Conservation (phyloP, 164 flowering plant species). For the Annona squamosa region DNA sequence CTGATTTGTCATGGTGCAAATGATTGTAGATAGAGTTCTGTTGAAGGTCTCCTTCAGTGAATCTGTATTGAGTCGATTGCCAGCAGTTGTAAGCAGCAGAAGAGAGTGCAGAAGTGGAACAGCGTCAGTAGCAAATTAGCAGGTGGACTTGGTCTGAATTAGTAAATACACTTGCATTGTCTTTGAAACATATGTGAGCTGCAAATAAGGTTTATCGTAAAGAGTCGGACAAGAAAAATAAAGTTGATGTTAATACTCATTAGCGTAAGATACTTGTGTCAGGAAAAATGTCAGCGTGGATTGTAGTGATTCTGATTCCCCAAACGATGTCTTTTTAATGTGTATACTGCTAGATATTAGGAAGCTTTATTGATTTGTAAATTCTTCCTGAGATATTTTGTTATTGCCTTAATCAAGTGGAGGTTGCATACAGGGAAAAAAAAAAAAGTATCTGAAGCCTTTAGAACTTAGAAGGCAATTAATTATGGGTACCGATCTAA, state of each 20-base stretch:
- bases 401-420: too few relatives aligned
- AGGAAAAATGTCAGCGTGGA: neutral
- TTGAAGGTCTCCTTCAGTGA: neutral
- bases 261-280: neutral
- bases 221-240: neutral
- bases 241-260: neutral
- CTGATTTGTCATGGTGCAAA: neutral
- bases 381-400: too few relatives aligned
- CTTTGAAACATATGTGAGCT: neutral
- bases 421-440: too few relatives aligned
- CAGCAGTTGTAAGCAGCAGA: neutral
- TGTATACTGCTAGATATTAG: neutral
- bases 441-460: too few relatives aligned
- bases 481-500: too few relatives aligned
- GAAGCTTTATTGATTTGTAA: neutral
- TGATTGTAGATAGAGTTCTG: neutral
- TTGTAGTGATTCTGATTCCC: neutral
- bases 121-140: neutral
- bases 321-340: neutral
- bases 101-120: neutral
- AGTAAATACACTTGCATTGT: neutral
- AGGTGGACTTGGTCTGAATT: neutral
- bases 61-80: neutral
- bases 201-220: slow-evolving; percentile 1
- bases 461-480: too few relatives aligned